Evolutionary conservation across 2,329 filamentous ascomycete genomes (phyloP).

Genomic region (Fusarium guadeloupense): DNA sequence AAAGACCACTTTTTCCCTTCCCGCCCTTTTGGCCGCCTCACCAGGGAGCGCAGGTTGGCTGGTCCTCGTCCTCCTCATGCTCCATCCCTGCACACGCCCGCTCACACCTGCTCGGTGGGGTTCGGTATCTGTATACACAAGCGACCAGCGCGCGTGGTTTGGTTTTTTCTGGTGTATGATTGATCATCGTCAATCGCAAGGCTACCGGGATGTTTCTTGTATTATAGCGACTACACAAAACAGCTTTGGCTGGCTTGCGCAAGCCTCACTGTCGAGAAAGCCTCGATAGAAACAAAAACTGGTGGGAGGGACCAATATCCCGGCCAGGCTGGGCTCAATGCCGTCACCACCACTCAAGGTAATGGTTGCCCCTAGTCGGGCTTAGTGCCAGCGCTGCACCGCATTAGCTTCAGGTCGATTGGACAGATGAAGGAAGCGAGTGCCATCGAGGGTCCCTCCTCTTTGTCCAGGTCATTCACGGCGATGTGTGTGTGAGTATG

Average conservation of each 20-base stretch:
- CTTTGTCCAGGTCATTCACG: neutral
- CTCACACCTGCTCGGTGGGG: constrained; percentile 25
- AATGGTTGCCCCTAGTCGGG: constrained; percentile 24
- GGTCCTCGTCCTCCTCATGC: constrained; percentile 13
- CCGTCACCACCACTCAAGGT: constrained; percentile 23
- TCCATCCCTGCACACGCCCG: constrained; percentile 22
- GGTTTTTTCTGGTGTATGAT: no score
- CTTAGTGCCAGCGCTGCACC: constrained; percentile 32
- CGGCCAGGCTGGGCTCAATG: constrained; percentile 26
- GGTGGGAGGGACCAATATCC: constrained; percentile 13
- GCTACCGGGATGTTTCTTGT: neutral
- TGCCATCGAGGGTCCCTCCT: constrained; percentile 12
- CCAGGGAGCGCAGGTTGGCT: constrained; percentile 11
- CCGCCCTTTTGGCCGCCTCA: constrained; percentile 20
- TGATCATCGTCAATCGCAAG: neutral
- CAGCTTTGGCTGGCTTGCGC: neutral
- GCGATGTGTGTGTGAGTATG: neutral
- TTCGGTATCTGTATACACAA: neutral
- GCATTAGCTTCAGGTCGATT: constrained; percentile 36
- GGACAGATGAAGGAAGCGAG: constrained; percentile 27
- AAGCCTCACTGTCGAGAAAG: neutral
- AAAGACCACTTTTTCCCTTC: constrained; percentile 4
- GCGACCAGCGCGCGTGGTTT: constrained; percentile 2
- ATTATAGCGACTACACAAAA: neutral
- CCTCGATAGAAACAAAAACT: neutral